These are phyloP conservation scores for Suillus weaverae DNA, from an alignment of 768 basidiomycete genomes.

Conservation along the genomic window DNA sequence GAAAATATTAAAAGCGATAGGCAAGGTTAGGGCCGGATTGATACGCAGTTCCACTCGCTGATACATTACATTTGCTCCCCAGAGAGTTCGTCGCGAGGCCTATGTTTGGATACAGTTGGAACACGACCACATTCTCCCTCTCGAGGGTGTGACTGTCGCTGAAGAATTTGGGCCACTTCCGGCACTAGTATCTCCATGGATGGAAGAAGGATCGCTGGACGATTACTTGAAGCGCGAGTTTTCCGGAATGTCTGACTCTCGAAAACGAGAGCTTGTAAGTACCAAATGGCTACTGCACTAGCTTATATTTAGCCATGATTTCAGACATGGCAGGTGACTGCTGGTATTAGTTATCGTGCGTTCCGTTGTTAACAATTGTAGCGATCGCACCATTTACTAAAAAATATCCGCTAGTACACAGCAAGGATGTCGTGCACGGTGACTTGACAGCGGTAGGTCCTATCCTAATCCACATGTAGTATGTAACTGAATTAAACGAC, in stretches of 20 bases:
- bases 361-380: not conserved
- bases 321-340: conserved; percentile 6
- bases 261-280: not conserved
- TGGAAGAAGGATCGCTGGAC: conserved; percentile 29
- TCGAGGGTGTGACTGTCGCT: conserved; percentile 24
- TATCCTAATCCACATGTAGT: not conserved
- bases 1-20: not conserved
- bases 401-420: conserved; percentile 6
- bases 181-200: conserved; percentile 27
- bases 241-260: not conserved
- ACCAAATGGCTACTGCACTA: not conserved
- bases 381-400: not conserved
- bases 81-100: conserved; percentile 31
- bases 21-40: not conserved
- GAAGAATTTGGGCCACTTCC: conserved; percentile 13
- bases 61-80: conserved; percentile 5
- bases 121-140: conserved; percentile 32
- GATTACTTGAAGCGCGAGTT: not conserved
- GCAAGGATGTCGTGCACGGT: conserved; percentile 40
- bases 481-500: conserved; percentile 1
- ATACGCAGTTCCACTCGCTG: not conserved
- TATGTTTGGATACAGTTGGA: conserved; percentile 33
- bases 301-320: not conserved
- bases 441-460: conserved; percentile 44
- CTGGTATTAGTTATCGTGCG: conserved; percentile 24